Evolutionary conservation across 139 green algal genomes (phyloP).

Genomic region (Pseudopediastrum boryanum): DNA sequence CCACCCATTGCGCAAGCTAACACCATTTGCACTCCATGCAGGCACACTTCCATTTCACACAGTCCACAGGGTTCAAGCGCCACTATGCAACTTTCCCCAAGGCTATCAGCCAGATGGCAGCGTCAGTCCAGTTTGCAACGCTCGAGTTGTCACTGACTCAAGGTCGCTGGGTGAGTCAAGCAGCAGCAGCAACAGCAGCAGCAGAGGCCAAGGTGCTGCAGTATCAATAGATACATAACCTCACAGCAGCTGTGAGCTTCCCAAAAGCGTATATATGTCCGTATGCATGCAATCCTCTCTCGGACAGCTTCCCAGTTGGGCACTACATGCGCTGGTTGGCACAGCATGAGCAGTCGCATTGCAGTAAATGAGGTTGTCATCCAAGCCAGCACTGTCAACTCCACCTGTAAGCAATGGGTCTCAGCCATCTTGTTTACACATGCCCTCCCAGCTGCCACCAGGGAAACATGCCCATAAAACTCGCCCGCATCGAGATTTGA

Average conservation of each 20-base stretch:
- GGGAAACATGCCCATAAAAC: no score
- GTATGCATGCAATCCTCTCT: background rate
- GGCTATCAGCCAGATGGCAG: constrained; percentile 35
- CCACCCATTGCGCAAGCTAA: no score
- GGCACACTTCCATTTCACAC: constrained; percentile 40
- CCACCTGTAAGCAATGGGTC: no score
- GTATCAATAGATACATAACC: background rate
- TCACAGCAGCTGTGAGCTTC: background rate
- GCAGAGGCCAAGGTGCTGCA: no score
- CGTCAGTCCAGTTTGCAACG: constrained; percentile 11
- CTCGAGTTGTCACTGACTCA: constrained; percentile 54
- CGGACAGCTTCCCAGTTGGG: background rate
- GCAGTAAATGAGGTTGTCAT: no score
- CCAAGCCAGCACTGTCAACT: no score
- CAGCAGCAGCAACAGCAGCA: no score
- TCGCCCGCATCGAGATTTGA: no score
- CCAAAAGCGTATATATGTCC: background rate
- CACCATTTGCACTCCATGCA: background rate
- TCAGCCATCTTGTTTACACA: no score
- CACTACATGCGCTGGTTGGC: background rate
- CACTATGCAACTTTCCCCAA: constrained; percentile 36
- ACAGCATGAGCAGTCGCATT: background rate
- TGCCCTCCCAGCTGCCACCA: no score
- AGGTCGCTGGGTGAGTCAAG: constrained; percentile 57
- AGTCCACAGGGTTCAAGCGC: background rate